Percentiles rank a stretch among this genome's conserved stretches.
Conservation (phyloP, 768 basidiomycete genomes). For the Boletus vermiculosoides region DNA sequence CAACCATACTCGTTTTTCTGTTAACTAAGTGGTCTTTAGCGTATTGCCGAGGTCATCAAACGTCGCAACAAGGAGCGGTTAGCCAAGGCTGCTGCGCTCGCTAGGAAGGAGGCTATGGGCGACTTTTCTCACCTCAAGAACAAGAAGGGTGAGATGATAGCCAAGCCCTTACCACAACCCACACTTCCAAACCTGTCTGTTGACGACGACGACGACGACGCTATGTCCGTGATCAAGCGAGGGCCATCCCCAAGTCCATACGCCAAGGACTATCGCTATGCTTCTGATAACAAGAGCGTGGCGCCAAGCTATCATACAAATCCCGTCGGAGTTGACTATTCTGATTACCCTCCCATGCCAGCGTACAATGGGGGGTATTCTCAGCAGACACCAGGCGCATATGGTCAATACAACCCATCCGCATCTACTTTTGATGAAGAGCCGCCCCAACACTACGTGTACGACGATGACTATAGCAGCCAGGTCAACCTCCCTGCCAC, state of each 20-base stretch:
- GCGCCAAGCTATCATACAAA: slow-evolving; percentile 36
- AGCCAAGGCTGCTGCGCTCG: slow-evolving; percentile 74
- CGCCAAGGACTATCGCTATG: slow-evolving; percentile 55
- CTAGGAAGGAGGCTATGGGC: slow-evolving; percentile 88
- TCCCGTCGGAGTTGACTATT: slow-evolving; percentile 42
- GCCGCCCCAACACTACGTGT: slow-evolving; percentile 44
- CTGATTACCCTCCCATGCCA: slow-evolving; percentile 71
- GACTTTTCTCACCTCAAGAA: slow-evolving; percentile 91
- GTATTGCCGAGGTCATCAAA: slow-evolving; percentile 91
- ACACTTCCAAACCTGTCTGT: slow-evolving; percentile 92
- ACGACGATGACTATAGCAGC: slow-evolving; percentile 73
- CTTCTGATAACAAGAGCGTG: slow-evolving; percentile 46
- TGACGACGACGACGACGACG: slow-evolving; percentile 64
- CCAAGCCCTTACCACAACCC: slow-evolving; percentile 85
- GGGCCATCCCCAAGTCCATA: slow-evolving; percentile 55
- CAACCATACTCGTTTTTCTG: background rate
- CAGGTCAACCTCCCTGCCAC: slow-evolving; percentile 54
- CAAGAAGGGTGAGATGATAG: slow-evolving; percentile 83
- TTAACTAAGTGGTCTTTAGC: slow-evolving; percentile 44
- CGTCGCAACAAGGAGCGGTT: slow-evolving; percentile 85
- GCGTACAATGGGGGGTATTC: slow-evolving; percentile 66
- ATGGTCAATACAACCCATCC: slow-evolving; percentile 60
- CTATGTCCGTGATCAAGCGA: slow-evolving; percentile 54
- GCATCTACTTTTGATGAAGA: slow-evolving; percentile 54
- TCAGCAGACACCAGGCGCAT: slow-evolving; percentile 50